Evolutionary conservation across 2,329 filamentous ascomycete genomes (phyloP).

Genomic region (Monosporascus sp.): DNA sequence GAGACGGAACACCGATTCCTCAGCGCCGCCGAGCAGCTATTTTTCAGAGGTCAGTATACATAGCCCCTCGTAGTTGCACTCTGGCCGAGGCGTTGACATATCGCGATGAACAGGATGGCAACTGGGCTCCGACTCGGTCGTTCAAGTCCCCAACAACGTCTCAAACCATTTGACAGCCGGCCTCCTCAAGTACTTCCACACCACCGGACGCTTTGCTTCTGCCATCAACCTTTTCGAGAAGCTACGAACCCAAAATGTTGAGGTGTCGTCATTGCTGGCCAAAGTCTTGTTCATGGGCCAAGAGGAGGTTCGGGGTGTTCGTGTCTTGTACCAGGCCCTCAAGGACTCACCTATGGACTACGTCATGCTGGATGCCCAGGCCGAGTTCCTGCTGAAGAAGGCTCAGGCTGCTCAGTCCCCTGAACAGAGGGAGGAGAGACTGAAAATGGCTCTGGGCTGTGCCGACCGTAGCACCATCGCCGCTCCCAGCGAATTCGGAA

Average conservation of each 20-base stretch:
- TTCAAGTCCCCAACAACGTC: slow-evolving; percentile 94
- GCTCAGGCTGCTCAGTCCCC: slow-evolving; percentile 51
- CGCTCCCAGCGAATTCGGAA: slow-evolving; percentile 93
- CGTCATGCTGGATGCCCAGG: slow-evolving; percentile 89
- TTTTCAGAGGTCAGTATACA: slow-evolving; percentile 69
- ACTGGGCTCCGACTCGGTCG: slow-evolving; percentile 90
- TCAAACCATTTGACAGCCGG: slow-evolving; percentile 95
- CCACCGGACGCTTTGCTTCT: slow-evolving; percentile 87
- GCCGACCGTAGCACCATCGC: slow-evolving; percentile 93
- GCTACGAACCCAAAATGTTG: slow-evolving; percentile 79
- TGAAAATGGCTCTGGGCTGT: slow-evolving; percentile 83
- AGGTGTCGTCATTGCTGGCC: slow-evolving; percentile 87
- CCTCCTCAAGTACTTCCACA: slow-evolving; percentile 88
- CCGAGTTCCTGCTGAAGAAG: slow-evolving; percentile 85
- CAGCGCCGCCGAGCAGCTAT: slow-evolving; percentile 87
- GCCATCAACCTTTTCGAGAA: slow-evolving; percentile 98
- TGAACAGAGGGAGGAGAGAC: slow-evolving; percentile 57
- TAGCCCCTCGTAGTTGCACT: too few species aligned
- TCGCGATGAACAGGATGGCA: slow-evolving; percentile 66
- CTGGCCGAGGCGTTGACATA: slow-evolving; percentile 10
- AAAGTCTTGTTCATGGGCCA: slow-evolving; percentile 91
- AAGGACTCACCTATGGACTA: slow-evolving; percentile 97
- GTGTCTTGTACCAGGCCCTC: slow-evolving; percentile 79
- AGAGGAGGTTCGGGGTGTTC: slow-evolving; percentile 93
- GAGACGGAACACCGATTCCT: slow-evolving; percentile 96